Evolutionary conservation across 192 early-diverging fungal genomes (phyloP).

Genomic region (Coemansia guatemalensis): DNA sequence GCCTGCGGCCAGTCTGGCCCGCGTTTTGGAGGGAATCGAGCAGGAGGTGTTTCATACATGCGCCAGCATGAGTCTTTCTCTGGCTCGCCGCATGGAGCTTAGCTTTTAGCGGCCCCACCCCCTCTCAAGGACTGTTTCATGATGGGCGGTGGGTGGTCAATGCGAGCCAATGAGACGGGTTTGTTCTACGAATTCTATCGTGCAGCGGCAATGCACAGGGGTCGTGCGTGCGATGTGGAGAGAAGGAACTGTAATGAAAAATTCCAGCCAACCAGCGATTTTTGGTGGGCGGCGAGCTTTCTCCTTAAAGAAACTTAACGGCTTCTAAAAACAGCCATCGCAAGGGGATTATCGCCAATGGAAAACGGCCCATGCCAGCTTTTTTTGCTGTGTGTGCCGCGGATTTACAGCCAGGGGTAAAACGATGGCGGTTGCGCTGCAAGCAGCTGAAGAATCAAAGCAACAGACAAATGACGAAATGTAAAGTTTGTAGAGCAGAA

Average conservation of each 20-base stretch:
- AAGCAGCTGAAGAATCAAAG: not conserved
- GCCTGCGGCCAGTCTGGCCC: conserved; percentile 1
- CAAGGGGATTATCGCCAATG: not conserved
- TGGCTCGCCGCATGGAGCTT: conserved; percentile 17
- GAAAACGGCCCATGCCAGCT: not conserved
- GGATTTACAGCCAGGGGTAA: conserved; percentile 2
- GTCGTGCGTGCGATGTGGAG: not conserved
- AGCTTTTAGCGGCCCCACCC: not conserved
- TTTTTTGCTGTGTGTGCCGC: not conserved
- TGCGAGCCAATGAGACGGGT: not conserved
- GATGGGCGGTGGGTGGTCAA: not conserved
- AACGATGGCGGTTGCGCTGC: not conserved
- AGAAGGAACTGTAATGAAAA: not conserved
- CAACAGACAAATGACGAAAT: not conserved
- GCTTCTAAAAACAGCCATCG: not conserved
- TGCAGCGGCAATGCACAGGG: not conserved
- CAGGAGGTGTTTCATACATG: conserved; percentile 17
- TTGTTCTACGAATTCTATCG: not conserved
- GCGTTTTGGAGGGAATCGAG: conserved; percentile 12
- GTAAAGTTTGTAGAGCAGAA: not conserved
- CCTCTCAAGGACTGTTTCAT: not conserved
- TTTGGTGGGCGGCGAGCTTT: not conserved
- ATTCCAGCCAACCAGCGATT: not conserved
- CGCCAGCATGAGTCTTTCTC: conserved; percentile 21
- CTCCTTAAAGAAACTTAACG: not conserved